Evolutionary conservation across 2,329 filamentous ascomycete species (phyloP), one percentile per base, ranked within the genome.

Genomic region (Orbilia quercus): DNA sequence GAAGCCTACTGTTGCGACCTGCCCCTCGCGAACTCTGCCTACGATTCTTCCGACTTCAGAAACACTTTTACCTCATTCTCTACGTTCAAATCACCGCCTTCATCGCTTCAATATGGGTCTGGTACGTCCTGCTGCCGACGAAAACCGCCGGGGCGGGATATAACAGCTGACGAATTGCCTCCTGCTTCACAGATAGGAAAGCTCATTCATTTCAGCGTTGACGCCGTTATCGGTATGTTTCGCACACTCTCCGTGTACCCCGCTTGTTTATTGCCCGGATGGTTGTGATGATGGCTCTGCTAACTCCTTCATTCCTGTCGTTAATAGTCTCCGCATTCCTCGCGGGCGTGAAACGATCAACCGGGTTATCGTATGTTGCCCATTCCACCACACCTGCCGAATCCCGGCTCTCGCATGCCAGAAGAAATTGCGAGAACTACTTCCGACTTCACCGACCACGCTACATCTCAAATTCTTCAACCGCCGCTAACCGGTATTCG

Each of bases 311-410:
- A 18, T 53, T 36, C 20, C n/a, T 14, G 9, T 12, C 77, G 22
- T 14, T 25, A 47, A 38, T n/a, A 73, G 91, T 99, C 81, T 99
- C 95, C 79, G 91, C 95, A 75, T 94, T 98, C 81, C 89, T 99
- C 77, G 95, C 95, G 40, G 95, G 95, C 79, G 93, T 99, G 85
- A 96, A 96, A 84, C 92, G 95, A 78, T 97, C 94, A 76, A 98
- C 95, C 75, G 95, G 95, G 79, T 86, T 99, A 83, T 97, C 93
- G 95, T 99, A 91, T 87, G 91, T 90, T 69, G 54, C 45, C 25
- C 18, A 31, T 16, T 22, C 34, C 40, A 53, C 34, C 36, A 57
- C 53, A 22, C 44, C 42, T 48, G 53, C 53, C 50, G 25, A 36
- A 36, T 45, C 4, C 14, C 16, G 25, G 1, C 7, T 45, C 25